Conservation (phyloP, 2,329 filamentous ascomycete genomes). For the Hypomyces rosellus region DNA sequence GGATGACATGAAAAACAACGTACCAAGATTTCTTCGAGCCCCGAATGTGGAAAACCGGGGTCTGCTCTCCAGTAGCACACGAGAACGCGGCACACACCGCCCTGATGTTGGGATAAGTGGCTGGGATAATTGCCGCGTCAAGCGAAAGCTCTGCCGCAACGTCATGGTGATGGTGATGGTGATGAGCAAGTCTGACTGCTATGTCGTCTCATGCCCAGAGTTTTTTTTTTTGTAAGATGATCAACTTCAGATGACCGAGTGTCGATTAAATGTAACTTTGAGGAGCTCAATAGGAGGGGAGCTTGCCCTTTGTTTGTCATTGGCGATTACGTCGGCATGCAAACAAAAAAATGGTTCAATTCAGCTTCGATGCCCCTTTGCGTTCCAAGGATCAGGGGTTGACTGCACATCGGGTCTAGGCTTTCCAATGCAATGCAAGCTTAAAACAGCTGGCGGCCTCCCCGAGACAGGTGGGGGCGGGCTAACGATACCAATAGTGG, state of each 20-base stretch:
- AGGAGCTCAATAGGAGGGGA: no score
- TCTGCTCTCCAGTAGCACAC: slow-evolving; percentile 8
- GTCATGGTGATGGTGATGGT: slow-evolving; percentile 15
- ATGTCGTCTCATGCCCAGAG: neutral
- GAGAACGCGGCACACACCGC: slow-evolving; percentile 1
- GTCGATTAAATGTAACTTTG: no score
- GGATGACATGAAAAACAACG: slow-evolving; percentile 9
- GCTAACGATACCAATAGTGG: no score
- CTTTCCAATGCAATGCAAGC: no score
- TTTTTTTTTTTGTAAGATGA: neutral
- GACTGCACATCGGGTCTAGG: no score
- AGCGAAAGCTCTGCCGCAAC: slow-evolving; percentile 19
- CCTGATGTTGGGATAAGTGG: slow-evolving; percentile 5
- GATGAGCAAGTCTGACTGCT: neutral
- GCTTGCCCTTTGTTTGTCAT: no score
- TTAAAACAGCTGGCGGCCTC: no score
- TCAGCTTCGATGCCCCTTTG: no score
- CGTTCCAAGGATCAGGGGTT: no score
- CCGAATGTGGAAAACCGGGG: slow-evolving; percentile 25
- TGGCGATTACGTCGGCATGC: no score
- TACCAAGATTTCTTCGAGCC: slow-evolving; percentile 20
- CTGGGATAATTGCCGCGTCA: slow-evolving; percentile 20
- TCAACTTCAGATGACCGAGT: neutral
- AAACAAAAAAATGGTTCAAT: no score
- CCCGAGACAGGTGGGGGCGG: no score